These are phyloP conservation scores for Rubia yunnanensis DNA, from an alignment of 257 asterid species.

Conservation along the genomic window DNA sequence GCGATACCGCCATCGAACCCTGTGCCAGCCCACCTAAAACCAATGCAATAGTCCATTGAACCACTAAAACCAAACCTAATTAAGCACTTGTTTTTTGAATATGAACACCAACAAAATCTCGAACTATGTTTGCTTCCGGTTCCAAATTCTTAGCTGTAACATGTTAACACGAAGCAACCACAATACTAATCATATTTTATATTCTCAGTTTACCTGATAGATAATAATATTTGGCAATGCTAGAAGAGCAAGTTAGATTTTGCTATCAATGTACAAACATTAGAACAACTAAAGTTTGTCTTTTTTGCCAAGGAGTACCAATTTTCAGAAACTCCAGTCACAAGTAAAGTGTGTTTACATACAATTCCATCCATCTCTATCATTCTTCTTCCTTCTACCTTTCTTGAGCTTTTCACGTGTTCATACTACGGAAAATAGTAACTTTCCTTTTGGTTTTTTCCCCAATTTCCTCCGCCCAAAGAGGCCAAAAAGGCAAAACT, in stretches of 20 bases:
- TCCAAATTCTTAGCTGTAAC: no score
- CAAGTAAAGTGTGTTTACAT: not conserved
- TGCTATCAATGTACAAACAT: constrained; percentile 5
- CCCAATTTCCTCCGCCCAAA: constrained; percentile 9
- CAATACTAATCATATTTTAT: no score
- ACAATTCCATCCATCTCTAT: not conserved
- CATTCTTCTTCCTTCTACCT: constrained; percentile 4
- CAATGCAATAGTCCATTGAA: constrained; percentile 3
- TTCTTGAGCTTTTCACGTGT: constrained; percentile 9
- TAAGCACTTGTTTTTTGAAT: not conserved
- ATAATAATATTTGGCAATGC: no score
- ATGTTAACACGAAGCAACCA: no score
- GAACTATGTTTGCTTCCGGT: no score
- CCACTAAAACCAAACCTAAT: not conserved
- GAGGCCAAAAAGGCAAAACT: constrained; percentile 35
- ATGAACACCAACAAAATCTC: not conserved
- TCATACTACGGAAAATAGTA: not conserved
- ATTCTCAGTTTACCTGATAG: no score
- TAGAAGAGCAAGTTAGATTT: not conserved
- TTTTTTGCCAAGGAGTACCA: not conserved
- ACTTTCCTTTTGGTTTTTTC: not conserved
- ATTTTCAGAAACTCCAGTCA: not conserved
- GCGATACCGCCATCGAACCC: constrained; percentile 25
- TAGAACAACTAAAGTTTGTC: not conserved
- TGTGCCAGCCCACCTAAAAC: constrained; percentile 23